Evolutionary conservation across 805 yeast genomes (phyloP).

Genomic region (Kazachstania psychrophila): DNA sequence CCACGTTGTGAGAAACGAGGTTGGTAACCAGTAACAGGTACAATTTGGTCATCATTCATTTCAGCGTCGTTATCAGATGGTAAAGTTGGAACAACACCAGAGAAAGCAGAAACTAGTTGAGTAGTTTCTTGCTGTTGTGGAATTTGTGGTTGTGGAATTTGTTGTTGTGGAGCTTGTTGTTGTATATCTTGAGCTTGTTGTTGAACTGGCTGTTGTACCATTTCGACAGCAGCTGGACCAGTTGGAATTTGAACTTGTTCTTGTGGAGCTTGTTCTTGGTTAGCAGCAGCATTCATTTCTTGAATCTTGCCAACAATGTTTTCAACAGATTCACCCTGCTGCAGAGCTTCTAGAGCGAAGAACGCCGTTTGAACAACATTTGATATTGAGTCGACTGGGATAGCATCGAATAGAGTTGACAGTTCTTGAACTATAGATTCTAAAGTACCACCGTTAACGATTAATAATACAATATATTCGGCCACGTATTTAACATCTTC

Average conservation of each 20-base stretch:
- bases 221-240: constrained; percentile 6
- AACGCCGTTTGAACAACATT: constrained; percentile 49
- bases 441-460: constrained; percentile 56
- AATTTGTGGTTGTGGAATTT: constrained; percentile 8
- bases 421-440: constrained; percentile 54
- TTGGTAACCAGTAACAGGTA: constrained; percentile 11
- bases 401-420: constrained; percentile 49
- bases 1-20: constrained; percentile 19
- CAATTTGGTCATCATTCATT: constrained; percentile 6
- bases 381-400: constrained; percentile 50
- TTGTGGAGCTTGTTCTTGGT: constrained; percentile 10
- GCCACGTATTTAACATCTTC: constrained; percentile 57
- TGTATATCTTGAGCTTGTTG: constrained; percentile 6
- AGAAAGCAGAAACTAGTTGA: constrained; percentile 23
- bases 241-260: constrained; percentile 9
- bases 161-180: constrained; percentile 9
- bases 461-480: constrained; percentile 62
- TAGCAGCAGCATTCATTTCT: constrained; percentile 12
- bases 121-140: constrained; percentile 15
- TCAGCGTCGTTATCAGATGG: constrained; percentile 9
- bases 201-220: constrained; percentile 8
- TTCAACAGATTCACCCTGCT: constrained; percentile 27
- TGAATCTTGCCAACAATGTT: constrained; percentile 26
- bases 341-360: constrained; percentile 42
- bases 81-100: constrained; percentile 18